Conservation (phyloP, 495 filamentous ascomycete genomes). For the Aspergillus bertholletiae region DNA sequence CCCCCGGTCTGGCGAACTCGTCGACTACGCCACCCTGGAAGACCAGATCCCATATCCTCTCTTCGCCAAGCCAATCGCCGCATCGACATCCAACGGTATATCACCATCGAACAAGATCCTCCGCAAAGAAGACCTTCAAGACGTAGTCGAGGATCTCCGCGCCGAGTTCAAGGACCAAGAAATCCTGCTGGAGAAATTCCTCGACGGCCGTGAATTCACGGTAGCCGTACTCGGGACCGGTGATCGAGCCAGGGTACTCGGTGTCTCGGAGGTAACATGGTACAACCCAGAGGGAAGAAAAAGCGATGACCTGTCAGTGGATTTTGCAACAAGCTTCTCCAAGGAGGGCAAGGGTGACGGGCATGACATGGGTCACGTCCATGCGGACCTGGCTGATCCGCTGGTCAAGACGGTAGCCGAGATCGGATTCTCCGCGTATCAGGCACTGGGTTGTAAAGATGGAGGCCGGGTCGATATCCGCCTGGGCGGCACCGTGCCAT, state of each 20-base stretch:
- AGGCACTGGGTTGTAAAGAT: slow-evolving; percentile 5
- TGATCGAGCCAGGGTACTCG: slow-evolving; percentile 2
- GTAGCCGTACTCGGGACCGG: slow-evolving; percentile 6
- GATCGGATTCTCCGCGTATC: slow-evolving; percentile 2
- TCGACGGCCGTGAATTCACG: slow-evolving; percentile 5
- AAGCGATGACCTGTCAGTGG: background rate
- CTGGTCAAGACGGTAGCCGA: background rate
- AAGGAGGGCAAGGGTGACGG: background rate
- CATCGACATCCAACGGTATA: slow-evolving; percentile 6
- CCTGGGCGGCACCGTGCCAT: background rate
- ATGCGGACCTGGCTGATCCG: background rate
- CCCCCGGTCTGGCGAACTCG: background rate
- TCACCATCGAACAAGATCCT: slow-evolving; percentile 2
- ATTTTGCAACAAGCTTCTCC: slow-evolving; percentile 5
- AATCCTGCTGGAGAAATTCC: slow-evolving; percentile 4
- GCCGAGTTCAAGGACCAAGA: background rate
- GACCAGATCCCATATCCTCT: slow-evolving; percentile 1
- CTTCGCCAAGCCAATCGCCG: slow-evolving; percentile 8
- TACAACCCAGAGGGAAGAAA: background rate
- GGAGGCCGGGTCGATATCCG: slow-evolving; percentile 12
- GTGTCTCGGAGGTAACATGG: slow-evolving; percentile 6
- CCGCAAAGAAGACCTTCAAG: background rate
- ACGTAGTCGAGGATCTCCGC: background rate
- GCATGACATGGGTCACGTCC: background rate
- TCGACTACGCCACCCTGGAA: background rate